Conservation (phyloP, 2,329 filamentous ascomycete genomes). For the Rutstroemia sp. region DNA sequence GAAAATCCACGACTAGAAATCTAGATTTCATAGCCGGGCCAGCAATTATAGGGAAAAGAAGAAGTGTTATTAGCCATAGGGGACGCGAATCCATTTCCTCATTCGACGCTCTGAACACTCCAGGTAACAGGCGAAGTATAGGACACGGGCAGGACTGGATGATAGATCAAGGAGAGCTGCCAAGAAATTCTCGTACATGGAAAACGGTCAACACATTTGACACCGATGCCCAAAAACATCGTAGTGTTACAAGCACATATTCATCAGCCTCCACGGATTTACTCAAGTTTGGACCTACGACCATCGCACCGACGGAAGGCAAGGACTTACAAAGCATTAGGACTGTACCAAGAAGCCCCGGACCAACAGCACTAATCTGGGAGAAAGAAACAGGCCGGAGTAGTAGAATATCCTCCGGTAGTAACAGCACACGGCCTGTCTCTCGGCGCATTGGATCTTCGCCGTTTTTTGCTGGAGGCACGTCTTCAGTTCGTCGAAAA, state of each 20-base stretch:
- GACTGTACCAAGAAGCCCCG: constrained; percentile 12
- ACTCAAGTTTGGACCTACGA: constrained; percentile 5
- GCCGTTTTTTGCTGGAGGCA: constrained; percentile 24
- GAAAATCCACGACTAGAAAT: constrained; percentile 15
- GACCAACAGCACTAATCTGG: constrained; percentile 2
- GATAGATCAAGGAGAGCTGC: neutral
- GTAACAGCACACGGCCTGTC: constrained; percentile 16
- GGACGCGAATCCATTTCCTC: constrained; percentile 15
- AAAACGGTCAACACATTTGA: constrained; percentile 14
- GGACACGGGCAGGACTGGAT: constrained; percentile 23
- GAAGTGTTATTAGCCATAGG: constrained; percentile 22
- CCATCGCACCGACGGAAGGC: constrained; percentile 17
- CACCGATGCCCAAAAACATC: constrained; percentile 7
- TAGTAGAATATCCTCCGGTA: constrained; percentile 6
- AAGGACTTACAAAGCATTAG: constrained; percentile 9
- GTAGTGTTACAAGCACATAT: constrained; percentile 14
- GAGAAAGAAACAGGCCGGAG: constrained; percentile 2
- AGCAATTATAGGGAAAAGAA: neutral
- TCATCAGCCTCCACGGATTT: constrained; percentile 2
- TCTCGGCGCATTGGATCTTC: constrained; percentile 21
- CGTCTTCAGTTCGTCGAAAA: constrained; percentile 10
- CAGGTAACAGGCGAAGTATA: constrained; percentile 15
- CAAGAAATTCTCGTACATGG: constrained; percentile 22
- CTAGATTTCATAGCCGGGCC: constrained; percentile 12
- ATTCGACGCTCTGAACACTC: constrained; percentile 5